These are phyloP conservation scores for Tricholoma matsutake DNA, from an alignment of 768 basidiomycete genomes.

Conservation along the genomic window DNA sequence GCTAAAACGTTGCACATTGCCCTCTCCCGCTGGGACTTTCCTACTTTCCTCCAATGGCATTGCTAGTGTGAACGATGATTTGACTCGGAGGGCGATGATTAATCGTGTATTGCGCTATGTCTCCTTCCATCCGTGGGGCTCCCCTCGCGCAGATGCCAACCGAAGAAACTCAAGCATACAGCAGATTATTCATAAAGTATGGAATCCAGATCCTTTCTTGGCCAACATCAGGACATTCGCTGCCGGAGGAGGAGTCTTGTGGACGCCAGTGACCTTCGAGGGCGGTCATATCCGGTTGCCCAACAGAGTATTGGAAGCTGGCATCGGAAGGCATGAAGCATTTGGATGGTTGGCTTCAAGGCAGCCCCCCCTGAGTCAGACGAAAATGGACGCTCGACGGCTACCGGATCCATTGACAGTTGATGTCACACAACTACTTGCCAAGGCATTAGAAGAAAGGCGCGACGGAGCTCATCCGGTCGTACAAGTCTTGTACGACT, in stretches of 20 bases:
- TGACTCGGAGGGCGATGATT: constrained; percentile 41
- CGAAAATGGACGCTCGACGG: constrained; percentile 24
- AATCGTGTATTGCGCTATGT: constrained; percentile 63
- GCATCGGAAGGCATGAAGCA: constrained; percentile 12
- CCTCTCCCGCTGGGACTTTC: constrained; percentile 51
- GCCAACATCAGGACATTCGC: constrained; percentile 35
- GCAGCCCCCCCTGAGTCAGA: constrained; percentile 41
- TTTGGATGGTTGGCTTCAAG: constrained; percentile 65
- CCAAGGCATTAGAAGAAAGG: constrained; percentile 13
- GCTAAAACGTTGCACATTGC: constrained; percentile 32
- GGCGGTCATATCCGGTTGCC: constrained; percentile 21
- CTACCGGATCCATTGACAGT: constrained; percentile 28
- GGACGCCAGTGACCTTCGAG: constrained; percentile 49
- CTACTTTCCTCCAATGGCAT: constrained; percentile 40
- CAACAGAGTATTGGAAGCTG: constrained; percentile 6
- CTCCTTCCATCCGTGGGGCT: constrained; percentile 78
- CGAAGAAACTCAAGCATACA: constrained; percentile 45
- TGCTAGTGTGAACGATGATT: constrained; percentile 28
- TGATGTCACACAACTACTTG: constrained; percentile 39
- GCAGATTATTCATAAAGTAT: constrained; percentile 48
- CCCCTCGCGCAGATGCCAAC: constrained; percentile 55
- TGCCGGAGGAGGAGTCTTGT: constrained; percentile 62
- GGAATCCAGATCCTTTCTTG: constrained; percentile 31
- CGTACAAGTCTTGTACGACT: constrained; percentile 56
- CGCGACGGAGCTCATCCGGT: constrained; percentile 14